Base-by-base conservation (phyloP, 352 stramenopile species). In the Vaucheria bursata region DNA sequence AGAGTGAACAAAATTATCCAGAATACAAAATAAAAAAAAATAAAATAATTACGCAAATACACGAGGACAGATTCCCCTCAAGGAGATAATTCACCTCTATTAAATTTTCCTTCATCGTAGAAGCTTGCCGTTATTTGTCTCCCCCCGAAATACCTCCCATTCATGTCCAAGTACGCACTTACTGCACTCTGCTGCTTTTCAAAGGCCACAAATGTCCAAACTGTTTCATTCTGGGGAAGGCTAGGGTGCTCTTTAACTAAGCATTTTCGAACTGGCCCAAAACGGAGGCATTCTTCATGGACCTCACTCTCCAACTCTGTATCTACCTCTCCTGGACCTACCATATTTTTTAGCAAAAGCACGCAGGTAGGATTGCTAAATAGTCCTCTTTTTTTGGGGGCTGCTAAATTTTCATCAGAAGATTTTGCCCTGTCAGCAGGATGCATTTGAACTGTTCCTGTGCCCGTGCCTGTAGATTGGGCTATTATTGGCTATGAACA, bases 191-290 rank as follows among this genome's bases (percentile, higher is more conserved):
- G 65, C 52, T 87, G 80, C 6, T 86, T 80, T 34, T 85, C 79
- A 77, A 95, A 96, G 75, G 93, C 83, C 49, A 96, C 90, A 76
- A 96, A 96, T 49, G 92, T 94, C 5, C 90, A 88, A 3, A 96
- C 90, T 4, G 87, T 87, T 85, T 95, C 87, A 81, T 93, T 88
- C 25, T 87, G 77, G 1, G 81, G 78, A 8, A 74, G 38, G 53
- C 50, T 67, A 8, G 71, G 85, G 32, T 89, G 74, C 84, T 95
- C 89, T 71, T 88, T 88, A 25, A 94, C 86, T 8, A 93, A 25
- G 72, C 90, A 95, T 32, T 89, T 88, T 25, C 53, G 75, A 2
- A 96, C 91, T 4, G 86, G 84, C 0, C 91, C 91, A 71, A 94
- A 95, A 77, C 89, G 93, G 37, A 86, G 81, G 71, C 90, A 96